A percentile compares a stretch with the other conserved stretches of the same genome.
Evolutionary conservation across 2,329 filamentous ascomycete species (phyloP).

Genomic region (Ramichloridium luteum): DNA sequence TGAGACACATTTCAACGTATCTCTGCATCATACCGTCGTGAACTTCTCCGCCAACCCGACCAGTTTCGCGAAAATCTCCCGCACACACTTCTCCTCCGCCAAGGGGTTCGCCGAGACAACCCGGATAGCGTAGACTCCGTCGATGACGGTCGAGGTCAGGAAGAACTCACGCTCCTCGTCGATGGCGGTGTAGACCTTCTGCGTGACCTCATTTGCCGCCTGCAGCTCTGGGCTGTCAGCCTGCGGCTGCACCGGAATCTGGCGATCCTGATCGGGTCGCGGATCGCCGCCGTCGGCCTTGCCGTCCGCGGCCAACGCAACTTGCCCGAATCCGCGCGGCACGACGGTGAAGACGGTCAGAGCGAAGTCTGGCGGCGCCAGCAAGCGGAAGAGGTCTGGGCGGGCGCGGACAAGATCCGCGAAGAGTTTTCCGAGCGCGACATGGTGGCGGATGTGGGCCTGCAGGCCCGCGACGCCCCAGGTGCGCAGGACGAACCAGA

Average conservation of each 20-base stretch:
- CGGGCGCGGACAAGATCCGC: conserved; percentile 46
- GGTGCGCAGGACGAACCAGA: conserved; percentile 84
- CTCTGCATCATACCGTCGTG: too few species aligned
- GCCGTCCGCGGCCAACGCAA: conserved; percentile 19
- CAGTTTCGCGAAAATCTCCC: conserved; percentile 61
- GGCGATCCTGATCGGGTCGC: conserved; percentile 19
- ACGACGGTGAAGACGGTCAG: conserved; percentile 64
- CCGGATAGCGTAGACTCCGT: conserved; percentile 64
- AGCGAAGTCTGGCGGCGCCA: conserved; percentile 64
- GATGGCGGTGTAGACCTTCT: conserved; percentile 61
- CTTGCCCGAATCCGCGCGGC: conserved; percentile 25
- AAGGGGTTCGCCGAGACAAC: conserved; percentile 62
- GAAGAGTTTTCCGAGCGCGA: conserved; percentile 60
- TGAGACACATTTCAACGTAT: too few species aligned
- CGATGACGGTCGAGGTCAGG: conserved; percentile 64
- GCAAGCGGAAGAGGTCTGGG: conserved; percentile 60
- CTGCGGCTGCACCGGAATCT: conserved; percentile 13
- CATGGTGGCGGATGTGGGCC: conserved; percentile 56
- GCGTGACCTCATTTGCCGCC: conserved; percentile 55
- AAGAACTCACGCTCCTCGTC: conserved; percentile 68
- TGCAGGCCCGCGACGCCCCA: conserved; percentile 70
- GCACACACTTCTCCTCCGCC: conserved; percentile 60
- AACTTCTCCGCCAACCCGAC: conserved; percentile 51
- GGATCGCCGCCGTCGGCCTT: conserved; percentile 12
- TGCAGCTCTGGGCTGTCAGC: conserved; percentile 33